Conservation (phyloP, 2,329 filamentous ascomycete genomes). For the Xylaria sp. region DNA sequence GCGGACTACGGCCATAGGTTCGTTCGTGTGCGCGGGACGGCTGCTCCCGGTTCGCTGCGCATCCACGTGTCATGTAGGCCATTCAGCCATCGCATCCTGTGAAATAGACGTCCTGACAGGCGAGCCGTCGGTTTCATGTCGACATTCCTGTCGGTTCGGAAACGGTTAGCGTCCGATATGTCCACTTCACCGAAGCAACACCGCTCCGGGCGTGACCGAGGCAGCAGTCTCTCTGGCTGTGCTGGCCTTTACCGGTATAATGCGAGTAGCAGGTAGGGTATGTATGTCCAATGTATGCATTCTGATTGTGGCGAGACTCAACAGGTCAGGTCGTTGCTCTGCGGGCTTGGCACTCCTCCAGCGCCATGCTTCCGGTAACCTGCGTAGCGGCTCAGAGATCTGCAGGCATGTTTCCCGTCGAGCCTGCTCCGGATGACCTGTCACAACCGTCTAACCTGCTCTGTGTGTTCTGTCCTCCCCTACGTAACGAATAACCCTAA, state of each 20-base stretch:
- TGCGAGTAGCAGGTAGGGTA: neutral
- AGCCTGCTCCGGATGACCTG: conserved; percentile 7
- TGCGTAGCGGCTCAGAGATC: conserved; percentile 10
- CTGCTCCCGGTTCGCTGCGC: conserved; percentile 2
- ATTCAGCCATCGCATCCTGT: neutral
- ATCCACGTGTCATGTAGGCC: conserved; percentile 1
- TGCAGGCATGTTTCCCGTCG: conserved; percentile 5
- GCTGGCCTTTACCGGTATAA: neutral
- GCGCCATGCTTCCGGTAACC: conserved; percentile 8
- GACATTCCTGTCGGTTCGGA: neutral
- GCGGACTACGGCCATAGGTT: neutral
- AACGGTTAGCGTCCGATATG: neutral
- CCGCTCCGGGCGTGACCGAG: neutral
- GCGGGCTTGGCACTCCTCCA: conserved; percentile 8
- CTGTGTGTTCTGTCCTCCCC: neutral
- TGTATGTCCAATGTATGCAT: neutral
- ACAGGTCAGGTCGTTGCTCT: neutral
- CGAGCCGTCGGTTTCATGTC: neutral
- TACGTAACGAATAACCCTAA: neutral
- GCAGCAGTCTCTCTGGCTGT: neutral
- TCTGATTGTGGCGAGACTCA: neutral
- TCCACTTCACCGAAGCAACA: conserved; percentile 1
- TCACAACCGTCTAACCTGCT: conserved; percentile 1
- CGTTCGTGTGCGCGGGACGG: neutral
- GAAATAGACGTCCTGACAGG: neutral